Evolutionary conservation across 768 basidiomycete genomes (phyloP).

Genomic region (Porphyrellus cyaneotinctus): DNA sequence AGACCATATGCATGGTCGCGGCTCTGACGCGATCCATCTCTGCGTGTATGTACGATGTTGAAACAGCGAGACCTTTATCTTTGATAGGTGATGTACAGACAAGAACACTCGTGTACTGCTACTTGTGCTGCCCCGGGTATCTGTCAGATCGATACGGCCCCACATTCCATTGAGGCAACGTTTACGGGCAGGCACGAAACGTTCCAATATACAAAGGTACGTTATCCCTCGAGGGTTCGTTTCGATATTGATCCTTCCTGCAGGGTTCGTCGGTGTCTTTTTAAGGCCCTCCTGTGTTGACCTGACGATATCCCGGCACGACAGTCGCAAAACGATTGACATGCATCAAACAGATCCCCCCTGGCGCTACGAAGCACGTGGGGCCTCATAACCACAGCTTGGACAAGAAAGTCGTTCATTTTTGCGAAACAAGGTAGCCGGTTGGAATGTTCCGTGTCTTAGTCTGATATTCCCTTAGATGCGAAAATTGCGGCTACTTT

Average conservation of each 20-base stretch:
- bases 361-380: slow-evolving; percentile 39
- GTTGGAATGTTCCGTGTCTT: neutral
- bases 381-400: slow-evolving; percentile 49
- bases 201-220: slow-evolving; percentile 62
- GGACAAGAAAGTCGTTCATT: slow-evolving; percentile 46
- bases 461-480: slow-evolving; percentile 30
- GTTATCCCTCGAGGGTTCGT: neutral
- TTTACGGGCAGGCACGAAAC: slow-evolving; percentile 58
- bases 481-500: slow-evolving; percentile 53
- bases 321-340: slow-evolving; percentile 48
- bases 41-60: slow-evolving; percentile 3
- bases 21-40: neutral
- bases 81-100: slow-evolving; percentile 31
- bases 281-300: neutral
- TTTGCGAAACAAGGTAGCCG: slow-evolving; percentile 46
- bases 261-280: slow-evolving; percentile 36
- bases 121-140: slow-evolving; percentile 41
- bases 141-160: slow-evolving; percentile 28
- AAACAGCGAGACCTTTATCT: slow-evolving; percentile 15
- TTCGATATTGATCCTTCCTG: neutral
- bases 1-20: slow-evolving; percentile 1
- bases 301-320: neutral
- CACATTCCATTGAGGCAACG: slow-evolving; percentile 57
- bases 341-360: slow-evolving; percentile 45
- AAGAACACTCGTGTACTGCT: slow-evolving; percentile 47